A percentile compares a stretch with the other conserved stretches of the same genome.
These are phyloP conservation scores for Larix kaempferi DNA, from an alignment of 75 land plant genomes.

Conservation along the genomic window DNA sequence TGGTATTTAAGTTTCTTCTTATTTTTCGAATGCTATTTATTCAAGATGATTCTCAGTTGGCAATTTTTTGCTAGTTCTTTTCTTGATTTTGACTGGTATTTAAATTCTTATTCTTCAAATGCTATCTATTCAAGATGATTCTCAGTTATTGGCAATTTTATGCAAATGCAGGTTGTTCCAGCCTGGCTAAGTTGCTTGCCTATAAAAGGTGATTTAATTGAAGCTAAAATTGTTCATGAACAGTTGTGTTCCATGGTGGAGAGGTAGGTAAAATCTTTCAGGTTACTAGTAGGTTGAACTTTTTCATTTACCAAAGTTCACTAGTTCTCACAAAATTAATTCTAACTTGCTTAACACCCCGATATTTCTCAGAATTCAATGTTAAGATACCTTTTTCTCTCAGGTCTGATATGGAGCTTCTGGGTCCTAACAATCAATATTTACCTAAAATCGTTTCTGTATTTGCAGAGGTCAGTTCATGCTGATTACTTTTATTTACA, in stretches of 20 bases:
- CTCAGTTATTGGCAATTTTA: neutral
- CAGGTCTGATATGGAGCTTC: constrained; percentile 77
- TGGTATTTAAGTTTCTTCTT: neutral
- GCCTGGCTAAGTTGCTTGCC: constrained; percentile 97
- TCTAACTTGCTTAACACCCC: neutral
- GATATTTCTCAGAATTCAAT: neutral
- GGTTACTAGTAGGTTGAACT: neutral
- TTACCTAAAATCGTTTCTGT: constrained; percentile 77
- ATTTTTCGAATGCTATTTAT: neutral
- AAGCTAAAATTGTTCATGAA: constrained; percentile 94
- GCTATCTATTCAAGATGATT: neutral
- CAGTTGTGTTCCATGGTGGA: constrained; percentile 96
- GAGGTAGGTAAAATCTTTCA: constrained; percentile 32
- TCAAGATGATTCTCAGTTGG: neutral
- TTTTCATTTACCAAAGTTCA: neutral
- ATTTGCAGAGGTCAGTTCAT: constrained; percentile 75
- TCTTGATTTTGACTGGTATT: neutral
- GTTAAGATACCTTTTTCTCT: constrained; percentile 8
- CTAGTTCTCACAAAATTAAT: neutral
- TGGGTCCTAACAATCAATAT: constrained; percentile 82
- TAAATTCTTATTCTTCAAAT: neutral
- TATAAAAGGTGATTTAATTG: constrained; percentile 78
- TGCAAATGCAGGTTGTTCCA: constrained; percentile 71
- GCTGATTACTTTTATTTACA: neutral
- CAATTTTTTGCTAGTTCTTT: constrained; percentile 3